A percentile compares a stretch with the other conserved stretches of the same genome.
phyloP scores from a whole-genome alignment of 139 green algal genomes.

The Diplosphaera chodatii region DNA sequence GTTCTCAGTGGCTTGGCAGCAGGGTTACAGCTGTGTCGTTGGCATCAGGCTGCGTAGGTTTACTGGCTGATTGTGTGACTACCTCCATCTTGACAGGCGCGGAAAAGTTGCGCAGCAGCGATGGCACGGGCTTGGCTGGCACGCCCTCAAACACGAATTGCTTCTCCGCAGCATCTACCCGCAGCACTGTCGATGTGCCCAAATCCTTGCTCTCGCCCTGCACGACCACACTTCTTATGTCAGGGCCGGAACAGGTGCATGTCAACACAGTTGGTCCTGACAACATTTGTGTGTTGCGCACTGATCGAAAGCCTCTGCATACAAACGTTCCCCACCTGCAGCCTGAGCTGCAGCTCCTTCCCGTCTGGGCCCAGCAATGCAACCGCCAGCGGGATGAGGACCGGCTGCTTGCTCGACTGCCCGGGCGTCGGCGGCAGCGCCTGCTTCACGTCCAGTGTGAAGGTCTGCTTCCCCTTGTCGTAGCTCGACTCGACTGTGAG shows the following conservation, averaged over 20 bases:
- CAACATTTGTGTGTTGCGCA: background rate
- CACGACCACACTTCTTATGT: too few species aligned
- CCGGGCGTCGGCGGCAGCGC: slow-evolving; percentile 60
- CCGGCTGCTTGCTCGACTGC: slow-evolving; percentile 66
- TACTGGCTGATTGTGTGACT: background rate
- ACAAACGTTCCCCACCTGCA: slow-evolving; percentile 28
- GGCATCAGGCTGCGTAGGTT: too few species aligned
- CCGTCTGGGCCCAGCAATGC: slow-evolving; percentile 78
- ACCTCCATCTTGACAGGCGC: slow-evolving; percentile 83
- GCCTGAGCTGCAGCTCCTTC: slow-evolving; percentile 65
- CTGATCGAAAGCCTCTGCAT: background rate
- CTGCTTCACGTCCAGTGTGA: slow-evolving; percentile 69
- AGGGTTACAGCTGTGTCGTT: too few species aligned
- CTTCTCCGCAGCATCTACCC: slow-evolving; percentile 42
- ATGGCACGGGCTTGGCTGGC: slow-evolving; percentile 62
- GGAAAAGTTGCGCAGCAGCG: slow-evolving; percentile 87
- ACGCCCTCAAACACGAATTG: slow-evolving; percentile 58
- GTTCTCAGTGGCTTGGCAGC: too few species aligned
- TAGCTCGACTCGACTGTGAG: slow-evolving; percentile 66
- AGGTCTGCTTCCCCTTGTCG: slow-evolving; percentile 67
- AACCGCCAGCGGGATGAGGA: slow-evolving; percentile 79
- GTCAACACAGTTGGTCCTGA: too few species aligned
- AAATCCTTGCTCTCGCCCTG: slow-evolving; percentile 11
- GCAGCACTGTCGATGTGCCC: slow-evolving; percentile 58
- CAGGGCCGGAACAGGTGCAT: too few species aligned